phyloP scores from a whole-genome alignment of 2,329 filamentous ascomycete species.

The Lojkania enalia region DNA sequence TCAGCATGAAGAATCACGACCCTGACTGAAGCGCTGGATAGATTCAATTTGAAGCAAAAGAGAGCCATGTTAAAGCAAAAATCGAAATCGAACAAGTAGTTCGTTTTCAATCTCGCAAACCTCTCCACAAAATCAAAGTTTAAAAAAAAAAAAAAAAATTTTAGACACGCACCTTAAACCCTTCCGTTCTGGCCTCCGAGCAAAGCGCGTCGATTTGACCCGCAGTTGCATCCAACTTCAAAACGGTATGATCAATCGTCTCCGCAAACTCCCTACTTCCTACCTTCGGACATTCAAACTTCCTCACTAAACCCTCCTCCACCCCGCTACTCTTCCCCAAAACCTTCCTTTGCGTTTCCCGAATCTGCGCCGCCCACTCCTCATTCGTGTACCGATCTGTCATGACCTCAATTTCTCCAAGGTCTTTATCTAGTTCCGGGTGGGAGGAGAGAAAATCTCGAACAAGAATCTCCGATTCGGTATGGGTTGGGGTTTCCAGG shows the following conservation, averaged over 20 bases:
- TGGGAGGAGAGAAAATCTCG: constrained; percentile 39
- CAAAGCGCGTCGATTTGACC: constrained; percentile 59
- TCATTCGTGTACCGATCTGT: constrained; percentile 50
- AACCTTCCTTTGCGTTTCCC: constrained; percentile 38
- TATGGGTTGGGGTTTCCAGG: constrained; percentile 19
- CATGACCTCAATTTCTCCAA: constrained; percentile 38
- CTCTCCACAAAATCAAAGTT: no score
- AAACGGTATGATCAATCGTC: constrained; percentile 54
- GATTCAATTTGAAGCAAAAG: not conserved
- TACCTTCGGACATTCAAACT: constrained; percentile 32
- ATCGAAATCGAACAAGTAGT: not conserved
- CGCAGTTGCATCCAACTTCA: constrained; percentile 53
- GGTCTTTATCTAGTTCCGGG: constrained; percentile 31
- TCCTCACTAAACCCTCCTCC: constrained; percentile 16
- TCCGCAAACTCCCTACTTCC: constrained; percentile 38
- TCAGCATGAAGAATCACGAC: constrained; percentile 25
- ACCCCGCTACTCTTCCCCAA: constrained; percentile 31
- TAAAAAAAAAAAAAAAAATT: no score
- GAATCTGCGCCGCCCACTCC: constrained; percentile 50
- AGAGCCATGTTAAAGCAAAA: not conserved
- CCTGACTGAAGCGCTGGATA: constrained; percentile 8
- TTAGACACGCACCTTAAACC: constrained; percentile 50
- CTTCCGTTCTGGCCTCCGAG: constrained; percentile 54
- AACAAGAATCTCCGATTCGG: constrained; percentile 39
- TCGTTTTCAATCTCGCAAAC: no score